Evolutionary conservation across 176 grass and related monocot genomes (phyloP), one percentile per base, ranked within the genome.

Genomic region (Cenchrus americanus): DNA sequence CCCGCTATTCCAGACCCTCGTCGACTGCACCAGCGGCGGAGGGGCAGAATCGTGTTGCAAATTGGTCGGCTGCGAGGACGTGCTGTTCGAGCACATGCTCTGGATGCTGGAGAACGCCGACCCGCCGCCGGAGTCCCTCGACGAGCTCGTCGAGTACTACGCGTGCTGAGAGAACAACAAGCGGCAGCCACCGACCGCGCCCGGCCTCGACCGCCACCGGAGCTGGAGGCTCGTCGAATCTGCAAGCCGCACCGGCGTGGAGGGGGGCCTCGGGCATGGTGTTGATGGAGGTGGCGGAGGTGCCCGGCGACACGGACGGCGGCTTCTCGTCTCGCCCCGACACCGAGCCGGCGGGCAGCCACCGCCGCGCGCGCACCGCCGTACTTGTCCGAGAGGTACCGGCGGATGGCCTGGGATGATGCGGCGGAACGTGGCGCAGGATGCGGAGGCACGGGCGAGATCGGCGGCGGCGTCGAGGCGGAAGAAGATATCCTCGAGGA

Each of bases 21-120:
- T 90, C 54, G 64, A 87, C 75, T 88, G 91, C 57, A 66, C 87
- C 22, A 66, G 87, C 69, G 65, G 62, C 49, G 51, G 5, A 34
- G 34, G 34, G 34, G 34, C 62, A 49, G 68, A 42, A 12, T 3
- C n/a, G 1, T 23, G 22, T 22, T 14, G 22, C 47, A 69, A 47
- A 6, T 78, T 77, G 26, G 85, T 95, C 8, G 90, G 93, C 11
- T 95, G 90, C 77, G 90, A 95, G 90, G 93, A 92, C 59, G 90
- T 92, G 27, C 5, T 80, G 19, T 95, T 95, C 80, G 93, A 95
- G 64, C 93, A 95, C 88, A 66, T 95, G 6, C 85, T 92, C 4
- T 92, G 90, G 93, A 95, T 91, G 93, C 88, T 91, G n/a, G 88
- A 92, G 85, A 90, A 92, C 88, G 88, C 90, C 22, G 93, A 92